Percentiles rank a stretch among this genome's conserved stretches.
phyloP scores from a whole-genome alignment of 768 basidiomycete species.

The Tylopilus plumbeoviolaceoides region DNA sequence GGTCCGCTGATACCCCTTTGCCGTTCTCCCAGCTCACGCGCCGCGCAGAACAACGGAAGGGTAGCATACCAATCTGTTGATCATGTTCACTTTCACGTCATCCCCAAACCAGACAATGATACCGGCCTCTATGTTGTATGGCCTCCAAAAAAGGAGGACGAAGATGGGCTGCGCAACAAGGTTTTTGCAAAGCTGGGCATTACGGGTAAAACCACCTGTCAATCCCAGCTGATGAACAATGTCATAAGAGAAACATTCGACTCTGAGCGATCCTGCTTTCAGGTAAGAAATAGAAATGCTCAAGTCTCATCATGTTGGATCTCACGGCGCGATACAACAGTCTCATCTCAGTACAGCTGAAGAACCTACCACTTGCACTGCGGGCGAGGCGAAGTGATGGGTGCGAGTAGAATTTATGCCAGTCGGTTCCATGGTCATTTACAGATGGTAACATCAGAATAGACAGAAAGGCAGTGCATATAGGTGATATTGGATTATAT shows the following conservation, averaged over 20 bases:
- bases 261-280: background rate
- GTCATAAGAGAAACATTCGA: background rate
- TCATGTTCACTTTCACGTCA: background rate
- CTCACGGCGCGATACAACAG: no score
- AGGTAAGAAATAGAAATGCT: no score
- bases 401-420: no score
- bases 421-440: no score
- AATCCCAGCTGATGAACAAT: background rate
- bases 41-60: background rate
- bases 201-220: background rate
- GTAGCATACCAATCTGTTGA: background rate
- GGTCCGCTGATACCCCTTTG: background rate
- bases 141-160: background rate
- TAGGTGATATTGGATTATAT: no score
- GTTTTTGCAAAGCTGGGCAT: background rate
- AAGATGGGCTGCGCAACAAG: background rate
- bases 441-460: no score
- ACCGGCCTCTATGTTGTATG: background rate
- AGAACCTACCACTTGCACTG: no score
- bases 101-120: background rate
- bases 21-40: background rate
- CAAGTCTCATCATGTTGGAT: no score
- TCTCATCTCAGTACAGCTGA: no score
- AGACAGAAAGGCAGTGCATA: no score
- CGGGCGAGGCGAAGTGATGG: no score